A percentile compares a stretch with the other conserved stretches of the same genome.
These are phyloP conservation scores for Chrysanthemum makinoi DNA, from an alignment of 129 eudicot species.

Conservation along the genomic window DNA sequence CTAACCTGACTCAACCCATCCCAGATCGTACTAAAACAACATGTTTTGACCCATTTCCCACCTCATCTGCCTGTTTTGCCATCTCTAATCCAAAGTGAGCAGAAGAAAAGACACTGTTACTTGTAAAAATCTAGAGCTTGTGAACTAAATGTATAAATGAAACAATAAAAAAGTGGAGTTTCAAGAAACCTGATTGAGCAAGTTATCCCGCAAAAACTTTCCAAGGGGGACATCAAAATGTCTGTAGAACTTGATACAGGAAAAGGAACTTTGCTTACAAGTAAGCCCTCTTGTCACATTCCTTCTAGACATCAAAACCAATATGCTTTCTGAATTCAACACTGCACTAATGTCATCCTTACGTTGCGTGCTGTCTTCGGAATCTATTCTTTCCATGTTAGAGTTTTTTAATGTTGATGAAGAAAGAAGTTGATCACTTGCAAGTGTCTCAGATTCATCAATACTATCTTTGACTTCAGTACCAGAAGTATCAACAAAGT, in stretches of 20 bases:
- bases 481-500: constrained; percentile 34
- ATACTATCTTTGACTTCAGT: constrained; percentile 27
- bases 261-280: constrained; percentile 82
- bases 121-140: constrained; percentile 11
- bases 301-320: constrained; percentile 78
- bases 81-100: constrained; percentile 5
- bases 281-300: constrained; percentile 64
- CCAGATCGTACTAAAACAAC: neutral
- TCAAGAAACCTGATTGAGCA: constrained; percentile 73
- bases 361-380: constrained; percentile 39
- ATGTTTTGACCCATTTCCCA: neutral
- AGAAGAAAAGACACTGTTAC: constrained; percentile 8
- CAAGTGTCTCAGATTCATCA: constrained; percentile 26
- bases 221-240: constrained; percentile 87
- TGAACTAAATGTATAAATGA: constrained; percentile 8
- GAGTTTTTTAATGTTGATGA: neutral
- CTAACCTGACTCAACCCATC: neutral
- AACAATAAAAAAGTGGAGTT: neutral
- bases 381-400: constrained; percentile 25
- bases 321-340: constrained; percentile 76
- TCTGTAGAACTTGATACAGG: constrained; percentile 85
- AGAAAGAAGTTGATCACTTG: neutral
- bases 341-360: constrained; percentile 60
- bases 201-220: constrained; percentile 67
- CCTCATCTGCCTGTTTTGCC: neutral